A percentile compares a stretch with the other conserved stretches of the same genome.
These are phyloP conservation scores for Fragaria nilgerrensis DNA, from an alignment of 306 rosid genomes.

Conservation along the genomic window DNA sequence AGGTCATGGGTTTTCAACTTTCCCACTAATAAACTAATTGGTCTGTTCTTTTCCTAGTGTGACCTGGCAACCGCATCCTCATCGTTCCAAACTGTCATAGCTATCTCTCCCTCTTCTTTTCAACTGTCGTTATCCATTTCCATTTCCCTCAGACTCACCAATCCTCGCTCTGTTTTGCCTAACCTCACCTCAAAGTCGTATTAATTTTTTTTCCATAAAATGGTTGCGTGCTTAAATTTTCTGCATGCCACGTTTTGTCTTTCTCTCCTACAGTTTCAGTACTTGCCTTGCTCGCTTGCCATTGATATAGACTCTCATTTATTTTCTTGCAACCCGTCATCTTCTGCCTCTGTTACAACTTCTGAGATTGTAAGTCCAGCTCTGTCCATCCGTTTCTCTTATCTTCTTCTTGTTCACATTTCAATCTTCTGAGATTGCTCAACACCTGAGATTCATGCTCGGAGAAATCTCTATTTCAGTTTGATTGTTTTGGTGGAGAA, in stretches of 20 bases:
- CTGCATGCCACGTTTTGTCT: not conserved
- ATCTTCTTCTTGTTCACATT: not conserved
- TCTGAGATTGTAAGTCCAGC: not conserved
- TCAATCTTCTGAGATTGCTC: not conserved
- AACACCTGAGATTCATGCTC: not conserved
- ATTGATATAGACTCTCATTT: not conserved
- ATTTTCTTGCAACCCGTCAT: not conserved
- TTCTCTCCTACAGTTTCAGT: not conserved
- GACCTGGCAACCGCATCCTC: not conserved
- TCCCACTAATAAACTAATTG: not conserved
- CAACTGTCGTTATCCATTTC: not conserved
- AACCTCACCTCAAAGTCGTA: not conserved
- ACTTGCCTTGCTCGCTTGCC: not conserved
- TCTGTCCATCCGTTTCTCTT: not conserved
- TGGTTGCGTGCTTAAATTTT: not conserved
- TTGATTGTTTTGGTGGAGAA: conserved; percentile 1
- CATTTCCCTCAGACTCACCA: not conserved
- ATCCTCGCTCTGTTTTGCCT: not conserved
- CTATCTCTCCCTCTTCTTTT: not conserved
- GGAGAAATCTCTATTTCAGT: not conserved
- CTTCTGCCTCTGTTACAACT: not conserved
- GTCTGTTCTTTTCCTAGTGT: not conserved
- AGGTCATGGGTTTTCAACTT: not conserved
- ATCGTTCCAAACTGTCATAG: not conserved
- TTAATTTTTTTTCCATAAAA: not conserved